Evolutionary conservation across 306 rosid species (phyloP).

Genomic region (Coriaria nepalensis): DNA sequence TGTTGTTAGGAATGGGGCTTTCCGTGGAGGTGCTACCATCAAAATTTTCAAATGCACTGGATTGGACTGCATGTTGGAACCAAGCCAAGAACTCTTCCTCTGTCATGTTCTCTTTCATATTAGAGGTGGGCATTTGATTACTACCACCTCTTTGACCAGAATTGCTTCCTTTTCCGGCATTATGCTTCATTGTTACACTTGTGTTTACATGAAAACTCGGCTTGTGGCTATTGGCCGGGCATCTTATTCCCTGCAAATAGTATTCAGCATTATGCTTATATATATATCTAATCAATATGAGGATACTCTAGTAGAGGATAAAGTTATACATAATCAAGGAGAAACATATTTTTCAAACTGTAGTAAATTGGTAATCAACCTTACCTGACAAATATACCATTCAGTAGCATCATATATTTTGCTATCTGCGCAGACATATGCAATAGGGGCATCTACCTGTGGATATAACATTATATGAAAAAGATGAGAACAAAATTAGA

Average conservation of each 20-base stretch:
- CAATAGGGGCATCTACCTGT: conserved; percentile 68
- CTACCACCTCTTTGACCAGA: conserved; percentile 62
- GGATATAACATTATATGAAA: conserved; percentile 7
- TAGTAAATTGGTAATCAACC: not conserved
- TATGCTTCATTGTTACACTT: conserved; percentile 54
- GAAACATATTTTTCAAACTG: not conserved
- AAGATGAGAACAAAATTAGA: not conserved
- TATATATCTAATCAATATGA: too few species aligned
- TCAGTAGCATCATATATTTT: conserved; percentile 77
- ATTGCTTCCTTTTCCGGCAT: conserved; percentile 51
- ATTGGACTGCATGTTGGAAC: conserved; percentile 70
- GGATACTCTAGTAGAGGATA: not conserved
- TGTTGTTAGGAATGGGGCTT: conserved; percentile 45
- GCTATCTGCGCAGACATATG: conserved; percentile 89
- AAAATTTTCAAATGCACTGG: conserved; percentile 55
- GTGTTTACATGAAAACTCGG: conserved; percentile 97
- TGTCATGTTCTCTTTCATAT: conserved; percentile 63
- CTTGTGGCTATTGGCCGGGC: conserved; percentile 81
- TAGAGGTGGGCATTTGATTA: conserved; percentile 38
- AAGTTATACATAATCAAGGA: not conserved
- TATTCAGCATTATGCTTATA: not conserved
- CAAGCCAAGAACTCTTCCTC: conserved; percentile 91
- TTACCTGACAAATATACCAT: conserved; percentile 99
- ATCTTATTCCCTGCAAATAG: conserved; percentile 83
- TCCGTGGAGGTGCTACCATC: conserved; percentile 33